Conservation (phyloP, 2,329 filamentous ascomycete genomes). For the Hysterium pulicare region DNA sequence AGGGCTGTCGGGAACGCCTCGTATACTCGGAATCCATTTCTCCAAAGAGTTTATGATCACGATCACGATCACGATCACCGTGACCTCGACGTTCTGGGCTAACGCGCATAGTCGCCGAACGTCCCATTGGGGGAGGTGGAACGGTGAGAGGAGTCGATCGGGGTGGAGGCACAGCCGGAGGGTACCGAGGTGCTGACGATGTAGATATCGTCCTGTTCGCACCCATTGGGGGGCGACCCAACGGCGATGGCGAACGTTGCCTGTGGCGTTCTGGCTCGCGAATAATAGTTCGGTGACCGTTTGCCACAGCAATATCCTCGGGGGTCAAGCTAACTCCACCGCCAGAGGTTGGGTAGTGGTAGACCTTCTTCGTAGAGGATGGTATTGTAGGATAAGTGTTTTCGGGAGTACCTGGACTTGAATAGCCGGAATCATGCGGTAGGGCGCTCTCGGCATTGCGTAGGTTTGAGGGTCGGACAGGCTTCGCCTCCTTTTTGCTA, state of each 20-base stretch:
- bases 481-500: slow-evolving; percentile 23
- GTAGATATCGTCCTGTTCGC: slow-evolving; percentile 18
- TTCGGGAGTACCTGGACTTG: slow-evolving; percentile 22
- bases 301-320: slow-evolving; percentile 20
- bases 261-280: slow-evolving; percentile 30
- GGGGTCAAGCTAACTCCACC: slow-evolving; percentile 22
- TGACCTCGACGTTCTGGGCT: slow-evolving; percentile 14
- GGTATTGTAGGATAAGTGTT: slow-evolving; percentile 20
- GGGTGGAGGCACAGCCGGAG: slow-evolving; percentile 8
- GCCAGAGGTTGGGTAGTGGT: slow-evolving; percentile 24
- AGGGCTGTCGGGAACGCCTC: slow-evolving; percentile 15
- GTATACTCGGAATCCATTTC: slow-evolving; percentile 20
- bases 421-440: slow-evolving; percentile 18
- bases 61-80: slow-evolving; percentile 21
- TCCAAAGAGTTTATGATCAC: slow-evolving; percentile 19
- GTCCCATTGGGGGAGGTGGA: slow-evolving; percentile 16
- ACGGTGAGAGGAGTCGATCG: slow-evolving; percentile 9
- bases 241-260: slow-evolving; percentile 27
- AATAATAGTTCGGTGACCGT: slow-evolving; percentile 28
- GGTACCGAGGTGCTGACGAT: neutral
- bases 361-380: slow-evolving; percentile 18
- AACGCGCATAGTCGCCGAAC: slow-evolving; percentile 24
- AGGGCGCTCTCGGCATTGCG: slow-evolving; percentile 22
- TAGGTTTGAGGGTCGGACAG: slow-evolving; percentile 24
- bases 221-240: slow-evolving; percentile 32